Conservation (phyloP, 2,329 filamentous ascomycete genomes). For the Gnomoniopsis smithogilvyi region DNA sequence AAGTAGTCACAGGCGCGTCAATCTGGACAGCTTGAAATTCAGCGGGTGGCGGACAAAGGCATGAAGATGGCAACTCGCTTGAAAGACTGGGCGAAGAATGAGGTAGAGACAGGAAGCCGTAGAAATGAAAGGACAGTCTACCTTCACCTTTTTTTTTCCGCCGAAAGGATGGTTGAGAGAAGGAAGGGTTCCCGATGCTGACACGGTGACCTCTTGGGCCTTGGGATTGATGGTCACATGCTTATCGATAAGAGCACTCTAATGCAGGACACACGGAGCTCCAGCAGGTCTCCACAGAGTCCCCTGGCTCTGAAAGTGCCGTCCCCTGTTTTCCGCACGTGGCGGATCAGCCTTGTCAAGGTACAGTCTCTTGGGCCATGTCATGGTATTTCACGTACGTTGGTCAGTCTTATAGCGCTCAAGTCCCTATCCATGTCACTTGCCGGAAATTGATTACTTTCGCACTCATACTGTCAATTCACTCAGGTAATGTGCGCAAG, state of each 20-base stretch:
- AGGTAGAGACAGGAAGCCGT: background rate
- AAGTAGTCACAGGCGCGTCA: background rate
- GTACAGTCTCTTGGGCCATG: background rate
- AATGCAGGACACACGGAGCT: background rate
- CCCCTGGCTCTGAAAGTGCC: background rate
- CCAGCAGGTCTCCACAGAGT: background rate
- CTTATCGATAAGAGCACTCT: slow-evolving; percentile 17
- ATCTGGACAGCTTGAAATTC: background rate
- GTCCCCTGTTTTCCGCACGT: slow-evolving; percentile 2
- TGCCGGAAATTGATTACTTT: background rate
- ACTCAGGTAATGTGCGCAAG: background rate
- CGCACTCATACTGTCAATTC: background rate
- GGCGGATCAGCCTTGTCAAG: slow-evolving; percentile 3
- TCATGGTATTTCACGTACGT: background rate
- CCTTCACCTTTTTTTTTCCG: too few relatives aligned
- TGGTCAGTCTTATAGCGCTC: background rate
- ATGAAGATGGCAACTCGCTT: slow-evolving; percentile 1
- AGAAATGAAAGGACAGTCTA: background rate
- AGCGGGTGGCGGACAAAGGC: background rate
- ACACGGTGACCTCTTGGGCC: slow-evolving; percentile 24
- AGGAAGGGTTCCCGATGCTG: slow-evolving; percentile 14
- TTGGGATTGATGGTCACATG: slow-evolving; percentile 4
- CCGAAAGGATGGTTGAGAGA: background rate
- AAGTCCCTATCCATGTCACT: background rate
- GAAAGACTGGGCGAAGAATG: background rate